These are phyloP conservation scores for Metschnikowia bowlesiae DNA, from an alignment of 805 yeast species.

Conservation along the genomic window DNA sequence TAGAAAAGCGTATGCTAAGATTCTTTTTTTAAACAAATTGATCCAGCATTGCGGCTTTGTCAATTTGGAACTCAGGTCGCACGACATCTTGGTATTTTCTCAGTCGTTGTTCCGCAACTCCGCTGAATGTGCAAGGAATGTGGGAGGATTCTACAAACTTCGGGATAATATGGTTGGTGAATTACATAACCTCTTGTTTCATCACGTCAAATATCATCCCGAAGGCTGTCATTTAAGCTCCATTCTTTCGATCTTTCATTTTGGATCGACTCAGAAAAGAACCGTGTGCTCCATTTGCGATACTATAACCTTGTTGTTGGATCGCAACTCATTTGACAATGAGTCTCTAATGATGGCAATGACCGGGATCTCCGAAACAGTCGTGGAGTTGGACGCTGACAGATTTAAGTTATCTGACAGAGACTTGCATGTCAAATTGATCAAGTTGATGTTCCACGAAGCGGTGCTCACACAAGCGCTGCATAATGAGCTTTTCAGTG, in stretches of 20 bases:
- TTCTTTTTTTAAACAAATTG: slow-evolving; percentile 26
- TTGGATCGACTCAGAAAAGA: slow-evolving; percentile 20
- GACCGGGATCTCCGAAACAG: slow-evolving; percentile 40
- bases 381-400: slow-evolving; percentile 56
- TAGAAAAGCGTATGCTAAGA: slow-evolving; percentile 18
- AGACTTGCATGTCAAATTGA: slow-evolving; percentile 53
- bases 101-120: slow-evolving; percentile 19
- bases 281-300: slow-evolving; percentile 24
- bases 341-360: slow-evolving; percentile 15
- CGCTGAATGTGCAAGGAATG: slow-evolving; percentile 18
- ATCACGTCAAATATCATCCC: slow-evolving; percentile 11
- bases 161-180: slow-evolving; percentile 38
- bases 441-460: slow-evolving; percentile 46
- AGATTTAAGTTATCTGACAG: slow-evolving; percentile 64
- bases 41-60: slow-evolving; percentile 7
- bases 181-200: slow-evolving; percentile 16
- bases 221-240: neutral
- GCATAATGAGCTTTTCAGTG: slow-evolving; percentile 22
- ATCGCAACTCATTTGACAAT: neutral
- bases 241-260: slow-evolving; percentile 10
- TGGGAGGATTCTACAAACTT: slow-evolving; percentile 38
- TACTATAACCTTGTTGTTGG: slow-evolving; percentile 16
- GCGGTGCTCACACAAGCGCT: slow-evolving; percentile 36
- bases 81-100: slow-evolving; percentile 19
- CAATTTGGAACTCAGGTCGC: slow-evolving; percentile 4